Base-by-base conservation (phyloP, 441 rosid species). In the Aquilaria agallochum region DNA sequence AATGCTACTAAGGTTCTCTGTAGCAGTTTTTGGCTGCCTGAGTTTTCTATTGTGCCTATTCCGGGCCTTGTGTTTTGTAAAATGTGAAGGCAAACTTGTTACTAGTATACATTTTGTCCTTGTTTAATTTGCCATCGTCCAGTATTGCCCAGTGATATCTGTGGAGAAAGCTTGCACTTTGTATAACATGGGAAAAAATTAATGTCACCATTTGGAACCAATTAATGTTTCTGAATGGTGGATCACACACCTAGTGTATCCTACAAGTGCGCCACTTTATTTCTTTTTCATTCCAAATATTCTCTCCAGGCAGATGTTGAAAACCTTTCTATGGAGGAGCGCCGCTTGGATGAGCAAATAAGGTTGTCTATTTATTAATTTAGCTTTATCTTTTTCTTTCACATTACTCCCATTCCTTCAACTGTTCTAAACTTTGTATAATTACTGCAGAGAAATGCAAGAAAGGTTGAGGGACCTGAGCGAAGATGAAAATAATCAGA, bases 401-500 rank as follows among this genome's bases (percentile, higher is more conserved):
- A 5, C 40, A 42, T 65, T 60, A 48, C 59, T 59, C 57, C 13
- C 32, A 30, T 51, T 20, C 50, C 44, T 53, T 53, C 27, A 46
- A 63, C 58, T 65, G 47, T 71, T 20, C 82, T 76, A 75, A 80
- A 45, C 48, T 65, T 60, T 62, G 63, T 33, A 60, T 70, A 61
- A 20, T 63, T 74, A 54, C 68, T 76, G 68, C 88, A 95, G 98
- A 74, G 95, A 84, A 69, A 85, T 88, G 84, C 95, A 90, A 80
- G 98, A 92, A 74, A 81, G 87, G 62, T 69, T 90, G 74, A 87
- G 92, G 78, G 86, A 78, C 74, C 83, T 92, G 63, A 92, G 95
- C 51, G 98, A 90, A 82, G 92, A 92, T 65, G 98, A 88, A 70
- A 83, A 78, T 73, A 86, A 90, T 65, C 94, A 85, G 74, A 90